These are phyloP conservation scores for Ophiostoma sp. DNA, from an alignment of 2,329 filamentous ascomycete species.

Conservation along the genomic window DNA sequence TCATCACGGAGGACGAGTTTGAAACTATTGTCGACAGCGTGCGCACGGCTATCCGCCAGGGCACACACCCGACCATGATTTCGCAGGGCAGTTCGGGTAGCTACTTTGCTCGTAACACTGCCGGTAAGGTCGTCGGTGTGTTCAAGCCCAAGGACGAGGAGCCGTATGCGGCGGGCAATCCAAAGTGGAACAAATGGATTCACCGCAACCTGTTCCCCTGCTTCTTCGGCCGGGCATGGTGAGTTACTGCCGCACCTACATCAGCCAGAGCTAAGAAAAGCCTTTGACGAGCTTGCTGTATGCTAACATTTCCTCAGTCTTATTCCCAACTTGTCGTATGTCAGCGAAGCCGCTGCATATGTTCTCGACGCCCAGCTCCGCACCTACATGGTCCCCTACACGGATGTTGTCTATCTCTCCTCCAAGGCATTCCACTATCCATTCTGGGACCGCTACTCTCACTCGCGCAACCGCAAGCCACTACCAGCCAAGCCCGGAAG, in stretches of 20 bases:
- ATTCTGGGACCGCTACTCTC: slow-evolving; percentile 88
- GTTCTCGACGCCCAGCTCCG: slow-evolving; percentile 84
- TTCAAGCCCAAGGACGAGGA: slow-evolving; percentile 99
- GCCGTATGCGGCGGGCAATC: slow-evolving; percentile 92
- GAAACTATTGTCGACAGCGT: slow-evolving; percentile 87
- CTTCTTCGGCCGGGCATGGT: slow-evolving; percentile 82
- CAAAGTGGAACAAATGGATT: slow-evolving; percentile 99
- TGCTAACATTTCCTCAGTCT: slow-evolving; percentile 43
- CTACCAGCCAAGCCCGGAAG: slow-evolving; percentile 88
- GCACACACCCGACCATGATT: slow-evolving; percentile 91
- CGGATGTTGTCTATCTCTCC: slow-evolving; percentile 86
- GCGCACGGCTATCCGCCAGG: slow-evolving; percentile 80
- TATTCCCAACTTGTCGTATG: slow-evolving; percentile 95
- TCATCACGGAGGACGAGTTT: slow-evolving; percentile 58
- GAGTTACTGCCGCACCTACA: not conserved
- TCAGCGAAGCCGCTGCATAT: slow-evolving; percentile 95
- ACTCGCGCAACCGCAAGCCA: slow-evolving; percentile 78
- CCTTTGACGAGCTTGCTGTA: not conserved
- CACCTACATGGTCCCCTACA: slow-evolving; percentile 92
- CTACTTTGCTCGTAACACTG: slow-evolving; percentile 88
- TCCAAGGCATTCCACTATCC: slow-evolving; percentile 98
- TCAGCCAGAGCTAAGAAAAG: too few species aligned
- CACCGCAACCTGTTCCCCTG: slow-evolving; percentile 96
- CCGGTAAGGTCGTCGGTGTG: slow-evolving; percentile 92
- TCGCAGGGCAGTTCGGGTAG: slow-evolving; percentile 95